phyloP scores from a whole-genome alignment of 2,329 filamentous ascomycete species.

The Colletotrichum spinosum region DNA sequence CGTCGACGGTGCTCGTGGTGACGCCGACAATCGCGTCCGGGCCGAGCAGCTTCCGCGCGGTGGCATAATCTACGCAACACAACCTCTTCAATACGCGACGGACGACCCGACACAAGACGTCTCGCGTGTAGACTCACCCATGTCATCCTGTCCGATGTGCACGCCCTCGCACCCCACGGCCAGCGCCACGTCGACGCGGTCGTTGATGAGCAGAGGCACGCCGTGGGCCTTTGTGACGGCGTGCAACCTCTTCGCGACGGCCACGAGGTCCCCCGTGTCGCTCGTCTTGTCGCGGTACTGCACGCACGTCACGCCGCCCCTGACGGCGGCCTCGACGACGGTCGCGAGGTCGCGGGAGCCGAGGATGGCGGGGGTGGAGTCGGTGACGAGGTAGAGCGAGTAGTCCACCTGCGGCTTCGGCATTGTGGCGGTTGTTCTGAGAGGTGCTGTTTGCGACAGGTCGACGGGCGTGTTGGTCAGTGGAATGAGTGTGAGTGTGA shows the following conservation, averaged over 20 bases:
- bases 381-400: conserved; percentile 90
- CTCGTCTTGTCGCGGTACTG: conserved; percentile 92
- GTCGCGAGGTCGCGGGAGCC: conserved; percentile 75
- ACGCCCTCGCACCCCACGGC: conserved; percentile 91
- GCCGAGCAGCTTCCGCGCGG: conserved; percentile 80
- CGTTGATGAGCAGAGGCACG: conserved; percentile 91
- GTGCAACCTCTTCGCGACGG: conserved; percentile 79
- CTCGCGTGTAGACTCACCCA: conserved; percentile 64
- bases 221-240: conserved; percentile 72
- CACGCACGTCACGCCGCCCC: conserved; percentile 85
- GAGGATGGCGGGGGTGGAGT: conserved; percentile 88
- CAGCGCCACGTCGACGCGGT: conserved; percentile 88
- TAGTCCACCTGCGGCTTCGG: conserved; percentile 71
- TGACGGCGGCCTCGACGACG: conserved; percentile 80
- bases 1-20: conserved; percentile 79
- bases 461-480: neutral
- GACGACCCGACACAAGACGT: neutral
- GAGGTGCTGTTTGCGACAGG: neutral
- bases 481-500: neutral
- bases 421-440: conserved; percentile 40
- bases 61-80: conserved; percentile 60
- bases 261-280: conserved; percentile 77
- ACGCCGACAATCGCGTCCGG: conserved; percentile 86
- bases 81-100: conserved; percentile 1
- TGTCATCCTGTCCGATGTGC: conserved; percentile 95